Evolutionary conservation across 768 basidiomycete species (phyloP), one percentile per base, ranked within the genome.

Genomic region (Amanita subjunquillea): DNA sequence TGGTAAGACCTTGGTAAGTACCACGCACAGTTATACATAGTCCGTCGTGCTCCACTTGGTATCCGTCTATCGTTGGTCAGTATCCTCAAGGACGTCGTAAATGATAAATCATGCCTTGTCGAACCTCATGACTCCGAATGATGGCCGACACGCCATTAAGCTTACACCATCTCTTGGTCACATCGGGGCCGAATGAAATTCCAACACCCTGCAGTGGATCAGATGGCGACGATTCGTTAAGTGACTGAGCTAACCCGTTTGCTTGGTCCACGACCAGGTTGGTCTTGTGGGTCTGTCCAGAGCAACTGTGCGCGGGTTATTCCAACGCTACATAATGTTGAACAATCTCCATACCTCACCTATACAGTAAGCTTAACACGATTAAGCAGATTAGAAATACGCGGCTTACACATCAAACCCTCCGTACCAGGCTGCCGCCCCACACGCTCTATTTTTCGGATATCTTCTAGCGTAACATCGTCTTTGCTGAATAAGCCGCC

Each of bases 401-500:
- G 15, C 37, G 50, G 79, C 85, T 68, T 66, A 87, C 91, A 95
- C 89, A 99, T 97, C 45, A 98, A 68, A 2, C 95, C 95, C 61
- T 93, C 89, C 55, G 91, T 86, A 42, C 92, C 94, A 6, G 96
- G 96, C 65, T 99, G 95, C 53, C 79, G 74, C 29, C 91, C 91
- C 56, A 92, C 78, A 39, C 96, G 82, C 47, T 85, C 79, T 53
- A 98, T 84, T 66, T 89, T 88, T 23, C 86, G 81, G 57, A 98
- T 83, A 48, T 97, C 94, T 15, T 95, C 92, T 32, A 98, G 72
- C 3, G 91, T 94, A n/a, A 98, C 88, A 39, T 80, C 85, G 60
- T 98, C 96, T 62, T 87, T 88, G 67, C 91, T 93, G 72, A 97
- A 97, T 15, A 98, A 74, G 13, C 96, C 96, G 9, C 96, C 95